These are phyloP conservation scores for Gypsophila paniculata DNA, from an alignment of 179 eudicot species.

Conservation along the genomic window DNA sequence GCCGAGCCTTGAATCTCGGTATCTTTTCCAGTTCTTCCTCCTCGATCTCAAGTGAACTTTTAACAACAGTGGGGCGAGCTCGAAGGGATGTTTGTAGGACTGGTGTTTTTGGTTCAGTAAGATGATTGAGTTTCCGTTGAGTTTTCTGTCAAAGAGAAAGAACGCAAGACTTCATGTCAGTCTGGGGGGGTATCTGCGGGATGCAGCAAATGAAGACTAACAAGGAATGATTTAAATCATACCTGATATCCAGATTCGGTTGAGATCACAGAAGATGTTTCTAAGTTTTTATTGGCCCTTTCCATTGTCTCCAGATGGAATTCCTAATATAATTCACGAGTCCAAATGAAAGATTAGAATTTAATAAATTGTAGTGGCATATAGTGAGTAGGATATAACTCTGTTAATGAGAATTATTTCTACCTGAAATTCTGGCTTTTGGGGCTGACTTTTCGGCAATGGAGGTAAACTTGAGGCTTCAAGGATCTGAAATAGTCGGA, in stretches of 20 bases:
- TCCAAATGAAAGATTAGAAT: neutral
- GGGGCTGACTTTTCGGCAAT: slow-evolving; percentile 64
- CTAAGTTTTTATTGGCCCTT: slow-evolving; percentile 69
- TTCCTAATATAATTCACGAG: slow-evolving; percentile 39
- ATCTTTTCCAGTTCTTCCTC: slow-evolving; percentile 71
- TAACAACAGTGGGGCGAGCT: slow-evolving; percentile 73
- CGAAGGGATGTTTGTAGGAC: slow-evolving; percentile 79
- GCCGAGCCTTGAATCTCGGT: slow-evolving; percentile 87
- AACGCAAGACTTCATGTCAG: neutral
- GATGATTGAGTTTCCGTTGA: slow-evolving; percentile 53
- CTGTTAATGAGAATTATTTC: neutral
- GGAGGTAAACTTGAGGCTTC: slow-evolving; percentile 72
- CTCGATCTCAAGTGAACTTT: slow-evolving; percentile 72
- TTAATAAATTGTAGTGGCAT: neutral
- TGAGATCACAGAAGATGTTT: slow-evolving; percentile 60
- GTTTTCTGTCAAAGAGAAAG: slow-evolving; percentile 40
- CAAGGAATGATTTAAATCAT: slow-evolving; percentile 1
- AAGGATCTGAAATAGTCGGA: slow-evolving; percentile 47
- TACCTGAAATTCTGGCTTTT: slow-evolving; percentile 72
- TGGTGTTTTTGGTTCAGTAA: slow-evolving; percentile 79
- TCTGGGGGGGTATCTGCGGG: neutral
- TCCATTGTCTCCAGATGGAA: slow-evolving; percentile 79
- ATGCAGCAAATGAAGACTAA: neutral
- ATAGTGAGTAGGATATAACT: neutral
- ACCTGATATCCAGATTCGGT: slow-evolving; percentile 54